Evolutionary conservation across 495 filamentous ascomycete species (phyloP).

Genomic region (Viridothelium virens): DNA sequence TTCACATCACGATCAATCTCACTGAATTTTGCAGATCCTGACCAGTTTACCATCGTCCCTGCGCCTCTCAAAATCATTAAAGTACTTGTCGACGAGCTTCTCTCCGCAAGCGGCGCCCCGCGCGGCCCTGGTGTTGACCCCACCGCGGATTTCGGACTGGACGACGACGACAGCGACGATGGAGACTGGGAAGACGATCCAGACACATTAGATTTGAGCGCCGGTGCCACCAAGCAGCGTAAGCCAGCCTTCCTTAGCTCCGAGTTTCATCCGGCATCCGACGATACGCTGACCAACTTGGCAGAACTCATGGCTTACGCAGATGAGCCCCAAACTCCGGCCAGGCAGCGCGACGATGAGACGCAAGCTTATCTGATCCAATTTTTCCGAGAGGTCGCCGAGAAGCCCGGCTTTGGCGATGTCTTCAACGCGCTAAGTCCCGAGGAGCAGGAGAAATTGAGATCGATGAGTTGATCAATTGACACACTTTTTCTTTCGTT

Average conservation of each 20-base stretch:
- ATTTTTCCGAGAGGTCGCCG: slow-evolving; percentile 68
- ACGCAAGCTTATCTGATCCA: slow-evolving; percentile 74
- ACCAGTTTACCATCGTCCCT: slow-evolving; percentile 79
- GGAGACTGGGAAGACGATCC: slow-evolving; percentile 92
- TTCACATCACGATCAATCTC: not conserved
- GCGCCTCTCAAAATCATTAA: slow-evolving; percentile 93
- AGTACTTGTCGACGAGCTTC: slow-evolving; percentile 83
- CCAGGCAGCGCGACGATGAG: slow-evolving; percentile 78
- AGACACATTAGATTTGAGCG: slow-evolving; percentile 60
- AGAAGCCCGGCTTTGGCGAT: slow-evolving; percentile 62
- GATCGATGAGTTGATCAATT: slow-evolving; percentile 18
- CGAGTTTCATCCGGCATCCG: not conserved
- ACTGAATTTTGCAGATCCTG: slow-evolving; percentile 49
- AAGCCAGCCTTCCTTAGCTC: not conserved
- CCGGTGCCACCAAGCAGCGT: slow-evolving; percentile 30
- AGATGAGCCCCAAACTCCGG: slow-evolving; percentile 50
- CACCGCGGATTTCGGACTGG: slow-evolving; percentile 30
- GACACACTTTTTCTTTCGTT: not conserved
- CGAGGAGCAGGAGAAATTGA: slow-evolving; percentile 66
- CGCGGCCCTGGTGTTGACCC: slow-evolving; percentile 25
- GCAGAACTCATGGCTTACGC: slow-evolving; percentile 69
- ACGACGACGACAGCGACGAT: slow-evolving; percentile 49
- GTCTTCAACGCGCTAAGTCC: slow-evolving; percentile 61
- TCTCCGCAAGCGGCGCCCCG: slow-evolving; percentile 42
- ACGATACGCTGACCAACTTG: slow-evolving; percentile 28